A percentile compares a stretch with the other conserved stretches of the same genome.
phyloP scores from a whole-genome alignment of 2,329 filamentous ascomycete species.

The Epicoccum nigrum region DNA sequence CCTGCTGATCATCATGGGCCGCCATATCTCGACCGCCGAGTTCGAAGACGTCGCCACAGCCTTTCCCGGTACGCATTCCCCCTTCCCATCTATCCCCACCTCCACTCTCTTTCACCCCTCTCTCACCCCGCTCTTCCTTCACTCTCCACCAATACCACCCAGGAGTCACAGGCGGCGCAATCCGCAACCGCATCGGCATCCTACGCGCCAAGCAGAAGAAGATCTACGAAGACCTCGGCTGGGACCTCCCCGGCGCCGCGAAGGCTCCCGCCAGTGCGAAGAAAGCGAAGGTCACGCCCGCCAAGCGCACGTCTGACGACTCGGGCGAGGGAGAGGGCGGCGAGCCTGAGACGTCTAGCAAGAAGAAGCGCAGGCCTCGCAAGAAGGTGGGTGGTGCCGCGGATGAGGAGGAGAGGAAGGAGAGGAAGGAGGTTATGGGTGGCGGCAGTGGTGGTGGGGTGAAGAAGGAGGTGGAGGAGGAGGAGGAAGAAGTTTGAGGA shows the following conservation, averaged over 20 bases:
- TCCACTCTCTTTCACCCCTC: not conserved
- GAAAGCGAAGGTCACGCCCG: conserved; percentile 11
- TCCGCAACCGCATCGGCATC: conserved; percentile 25
- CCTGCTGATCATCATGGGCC: conserved; percentile 27
- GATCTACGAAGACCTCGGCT: conserved; percentile 23
- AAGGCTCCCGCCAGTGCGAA: not conserved
- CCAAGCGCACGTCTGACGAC: not conserved
- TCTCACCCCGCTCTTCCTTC: not conserved
- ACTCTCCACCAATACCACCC: not conserved
- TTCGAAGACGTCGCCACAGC: conserved; percentile 18
- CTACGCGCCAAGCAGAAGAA: conserved; percentile 21
- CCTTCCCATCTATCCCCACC: not conserved
- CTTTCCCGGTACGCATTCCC: conserved; percentile 20
- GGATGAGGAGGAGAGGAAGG: conserved; percentile 1
- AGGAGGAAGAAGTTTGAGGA: conserved; percentile 1
- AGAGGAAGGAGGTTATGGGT: conserved; percentile 1
- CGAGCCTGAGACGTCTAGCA: not conserved
- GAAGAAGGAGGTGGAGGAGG: conserved; percentile 2
- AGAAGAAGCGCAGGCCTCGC: no score
- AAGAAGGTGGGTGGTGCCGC: not conserved
- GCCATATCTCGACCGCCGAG: conserved; percentile 22
- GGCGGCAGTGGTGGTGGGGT: not conserved
- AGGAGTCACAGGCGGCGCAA: conserved; percentile 17
- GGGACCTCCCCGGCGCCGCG: conserved; percentile 17
- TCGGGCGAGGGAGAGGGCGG: not conserved